These are phyloP conservation scores for Neofusicoccum parvum DNA, from an alignment of 2,329 filamentous ascomycete genomes.

Conservation along the genomic window DNA sequence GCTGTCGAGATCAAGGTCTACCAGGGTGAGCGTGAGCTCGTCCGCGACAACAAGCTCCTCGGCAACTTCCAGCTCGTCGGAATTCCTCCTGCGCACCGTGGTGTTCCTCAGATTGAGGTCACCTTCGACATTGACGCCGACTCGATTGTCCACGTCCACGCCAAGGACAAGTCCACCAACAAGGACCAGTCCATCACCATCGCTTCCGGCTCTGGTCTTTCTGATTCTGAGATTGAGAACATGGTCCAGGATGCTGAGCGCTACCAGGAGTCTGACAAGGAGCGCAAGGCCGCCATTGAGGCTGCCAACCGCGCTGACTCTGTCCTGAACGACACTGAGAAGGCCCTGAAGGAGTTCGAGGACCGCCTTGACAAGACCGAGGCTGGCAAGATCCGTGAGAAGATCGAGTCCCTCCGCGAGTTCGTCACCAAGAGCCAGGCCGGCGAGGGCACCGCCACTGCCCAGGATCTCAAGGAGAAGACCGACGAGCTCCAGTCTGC, in stretches of 20 bases:
- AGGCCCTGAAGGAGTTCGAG: conserved; percentile 94
- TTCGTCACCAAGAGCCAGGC: conserved; percentile 93
- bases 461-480: conserved; percentile 97
- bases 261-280: conserved; percentile 92
- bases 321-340: conserved; percentile 96
- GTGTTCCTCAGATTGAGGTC: conserved; percentile 95
- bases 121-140: conserved; percentile 99
- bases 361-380: conserved; percentile 97
- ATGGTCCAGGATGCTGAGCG: conserved; percentile 99
- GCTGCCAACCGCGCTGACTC: conserved; percentile 96
- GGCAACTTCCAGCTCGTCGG: conserved; percentile 99
- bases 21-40: conserved; percentile 99
- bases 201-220: conserved; percentile 94
- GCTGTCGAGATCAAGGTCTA: conserved; percentile 99
- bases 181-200: conserved; percentile 99
- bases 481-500: conserved; percentile 96
- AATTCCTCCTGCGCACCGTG: conserved; percentile 92
- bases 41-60: conserved; percentile 96
- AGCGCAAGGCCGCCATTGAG: conserved; percentile 94
- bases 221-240: conserved; percentile 88
- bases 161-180: conserved; percentile 98
- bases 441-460: conserved; percentile 82
- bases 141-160: conserved; percentile 95
- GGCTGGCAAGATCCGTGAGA: conserved; percentile 89
- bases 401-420: conserved; percentile 83